Percentiles rank a stretch among this genome's conserved stretches.
Conservation (phyloP, 2,329 filamentous ascomycete species). For the Botryosphaeria dothidea region DNA sequence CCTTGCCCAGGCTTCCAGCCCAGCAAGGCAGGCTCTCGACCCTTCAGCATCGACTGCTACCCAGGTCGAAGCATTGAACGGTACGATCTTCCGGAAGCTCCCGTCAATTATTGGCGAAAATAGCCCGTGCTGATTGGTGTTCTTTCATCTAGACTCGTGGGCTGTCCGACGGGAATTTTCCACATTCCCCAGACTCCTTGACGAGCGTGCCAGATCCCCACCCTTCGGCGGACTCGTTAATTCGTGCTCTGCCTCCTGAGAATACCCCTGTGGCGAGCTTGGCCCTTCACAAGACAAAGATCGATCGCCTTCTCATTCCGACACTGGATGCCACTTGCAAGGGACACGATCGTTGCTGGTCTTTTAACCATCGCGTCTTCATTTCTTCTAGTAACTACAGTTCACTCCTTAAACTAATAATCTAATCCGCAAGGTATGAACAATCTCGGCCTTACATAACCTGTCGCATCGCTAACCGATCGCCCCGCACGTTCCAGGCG, state of each 20-base stretch:
- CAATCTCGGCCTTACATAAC: conserved; percentile 26
- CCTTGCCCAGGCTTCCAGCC: conserved; percentile 12
- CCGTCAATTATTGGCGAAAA: neutral
- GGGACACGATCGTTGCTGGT: conserved; percentile 36
- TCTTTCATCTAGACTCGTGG: conserved; percentile 34
- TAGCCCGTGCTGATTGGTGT: conserved; percentile 23
- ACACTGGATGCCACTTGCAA: conserved; percentile 47
- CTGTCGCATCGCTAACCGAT: conserved; percentile 20
- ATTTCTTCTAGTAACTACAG: conserved; percentile 34
- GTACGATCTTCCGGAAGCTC: neutral
- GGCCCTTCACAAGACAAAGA: conserved; percentile 35
- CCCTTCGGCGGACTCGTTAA: conserved; percentile 53
- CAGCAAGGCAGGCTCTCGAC: conserved; percentile 15
- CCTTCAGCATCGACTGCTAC: conserved; percentile 19
- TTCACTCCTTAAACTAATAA: conserved; percentile 45
- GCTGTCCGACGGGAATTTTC: conserved; percentile 34
- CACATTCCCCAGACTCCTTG: conserved; percentile 47
- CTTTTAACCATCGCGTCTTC: conserved; percentile 33
- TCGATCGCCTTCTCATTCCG: conserved; percentile 37
- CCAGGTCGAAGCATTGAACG: conserved; percentile 15
- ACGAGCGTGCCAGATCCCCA: conserved; percentile 36
- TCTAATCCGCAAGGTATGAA: conserved; percentile 53
- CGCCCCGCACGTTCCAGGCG: conserved; percentile 18
- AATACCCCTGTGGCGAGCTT: conserved; percentile 36
- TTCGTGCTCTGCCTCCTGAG: conserved; percentile 50